Percentiles rank a stretch among this genome's conserved stretches.
phyloP scores from a whole-genome alignment of 768 basidiomycete species.

The Omphalotus guepiniiformis region DNA sequence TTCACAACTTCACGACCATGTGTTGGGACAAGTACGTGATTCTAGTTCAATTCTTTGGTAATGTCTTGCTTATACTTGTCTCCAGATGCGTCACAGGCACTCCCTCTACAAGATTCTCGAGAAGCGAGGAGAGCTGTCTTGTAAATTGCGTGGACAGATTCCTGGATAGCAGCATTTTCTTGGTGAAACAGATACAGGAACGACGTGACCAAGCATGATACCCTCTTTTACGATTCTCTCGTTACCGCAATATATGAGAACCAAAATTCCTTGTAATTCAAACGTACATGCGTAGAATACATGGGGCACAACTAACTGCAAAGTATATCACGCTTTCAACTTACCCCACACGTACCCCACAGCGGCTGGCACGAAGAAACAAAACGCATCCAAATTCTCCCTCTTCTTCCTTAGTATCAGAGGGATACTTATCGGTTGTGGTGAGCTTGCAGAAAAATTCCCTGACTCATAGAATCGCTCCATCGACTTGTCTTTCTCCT shows the following conservation, averaged over 20 bases:
- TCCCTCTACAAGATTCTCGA: conserved; percentile 73
- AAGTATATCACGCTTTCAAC: conserved; percentile 15
- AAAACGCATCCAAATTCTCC: conserved; percentile 66
- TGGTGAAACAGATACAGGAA: conserved; percentile 64
- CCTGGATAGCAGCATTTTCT: conserved; percentile 78
- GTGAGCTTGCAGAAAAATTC: conserved; percentile 33
- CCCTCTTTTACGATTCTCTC: neutral
- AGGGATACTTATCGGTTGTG: conserved; percentile 47
- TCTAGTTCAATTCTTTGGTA: conserved; percentile 6
- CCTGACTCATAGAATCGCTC: conserved; percentile 56
- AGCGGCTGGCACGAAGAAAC: conserved; percentile 61
- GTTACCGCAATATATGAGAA: neutral
- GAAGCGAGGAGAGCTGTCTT: conserved; percentile 77
- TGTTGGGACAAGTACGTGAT: conserved; percentile 95
- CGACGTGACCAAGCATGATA: conserved; percentile 27
- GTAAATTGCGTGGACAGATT: conserved; percentile 91
- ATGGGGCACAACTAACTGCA: no score
- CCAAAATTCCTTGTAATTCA: no score
- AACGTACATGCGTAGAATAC: neutral
- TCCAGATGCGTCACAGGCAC: conserved; percentile 76
- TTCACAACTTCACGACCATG: conserved; percentile 76
- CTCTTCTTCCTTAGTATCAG: conserved; percentile 46
- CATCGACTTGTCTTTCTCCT: conserved; percentile 78
- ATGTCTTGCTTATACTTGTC: conserved; percentile 2
- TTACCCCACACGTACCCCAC: conserved; percentile 45